These are phyloP conservation scores for Acanthamoeba polyphaga DNA, from an alignment of 208 protist genomes.

Conservation along the genomic window DNA sequence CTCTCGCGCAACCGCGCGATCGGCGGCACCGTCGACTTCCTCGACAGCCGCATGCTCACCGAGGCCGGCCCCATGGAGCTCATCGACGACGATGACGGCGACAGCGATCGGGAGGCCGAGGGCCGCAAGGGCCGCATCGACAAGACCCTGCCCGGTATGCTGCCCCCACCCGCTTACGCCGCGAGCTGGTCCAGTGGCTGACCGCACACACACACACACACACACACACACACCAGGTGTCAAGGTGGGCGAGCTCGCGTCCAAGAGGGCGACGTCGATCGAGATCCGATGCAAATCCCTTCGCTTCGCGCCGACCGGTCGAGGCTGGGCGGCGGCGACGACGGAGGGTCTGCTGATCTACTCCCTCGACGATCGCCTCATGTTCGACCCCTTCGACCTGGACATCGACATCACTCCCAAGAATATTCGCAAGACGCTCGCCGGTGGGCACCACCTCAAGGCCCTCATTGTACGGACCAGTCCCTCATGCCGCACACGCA, in stretches of 20 bases:
- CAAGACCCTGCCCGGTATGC: background rate
- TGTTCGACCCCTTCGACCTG: constrained; percentile 93
- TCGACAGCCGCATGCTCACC: constrained; percentile 86
- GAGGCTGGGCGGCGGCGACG: constrained; percentile 87
- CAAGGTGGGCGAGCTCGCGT: constrained; percentile 75
- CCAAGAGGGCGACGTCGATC: background rate
- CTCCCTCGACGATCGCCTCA: constrained; percentile 88
- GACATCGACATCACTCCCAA: constrained; percentile 90
- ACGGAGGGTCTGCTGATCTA: constrained; percentile 93
- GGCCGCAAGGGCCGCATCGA: constrained; percentile 49
- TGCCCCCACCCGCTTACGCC: too few relatives aligned
- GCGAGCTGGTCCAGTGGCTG: background rate
- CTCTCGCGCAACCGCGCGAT: constrained; percentile 85
- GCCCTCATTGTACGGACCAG: constrained; percentile 78
- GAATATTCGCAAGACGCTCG: constrained; percentile 67
- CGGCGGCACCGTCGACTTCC: constrained; percentile 87
- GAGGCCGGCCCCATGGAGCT: constrained; percentile 85
- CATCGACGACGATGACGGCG: constrained; percentile 84
- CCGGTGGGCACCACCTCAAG: constrained; percentile 79
- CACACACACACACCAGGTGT: background rate
- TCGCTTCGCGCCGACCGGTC: constrained; percentile 90
- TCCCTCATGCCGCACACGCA: background rate
- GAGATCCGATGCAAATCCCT: constrained; percentile 69
- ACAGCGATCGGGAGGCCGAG: constrained; percentile 53
- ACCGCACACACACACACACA: background rate